A percentile compares a stretch with the other conserved stretches of the same genome.
phyloP scores from a whole-genome alignment of 2,329 filamentous ascomycete species.

The Rhytidhysteron rufulum region DNA sequence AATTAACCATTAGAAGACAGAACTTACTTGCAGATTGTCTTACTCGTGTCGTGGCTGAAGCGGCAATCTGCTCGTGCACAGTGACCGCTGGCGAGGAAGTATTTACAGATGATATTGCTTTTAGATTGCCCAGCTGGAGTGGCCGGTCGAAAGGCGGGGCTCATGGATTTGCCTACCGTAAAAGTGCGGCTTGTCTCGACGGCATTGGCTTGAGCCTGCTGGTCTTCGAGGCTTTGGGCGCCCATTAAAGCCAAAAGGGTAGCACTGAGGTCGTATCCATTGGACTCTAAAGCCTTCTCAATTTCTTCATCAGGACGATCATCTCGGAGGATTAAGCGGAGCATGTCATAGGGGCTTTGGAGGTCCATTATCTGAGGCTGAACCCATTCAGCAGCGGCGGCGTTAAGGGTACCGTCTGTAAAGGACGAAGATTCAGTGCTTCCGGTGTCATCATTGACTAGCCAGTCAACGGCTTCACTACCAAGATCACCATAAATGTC shows the following conservation, averaged over 20 bases:
- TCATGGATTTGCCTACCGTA: slow-evolving; percentile 86
- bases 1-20: no score
- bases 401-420: slow-evolving; percentile 68
- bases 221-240: slow-evolving; percentile 53
- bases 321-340: slow-evolving; percentile 89
- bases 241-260: slow-evolving; percentile 90
- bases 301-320: slow-evolving; percentile 91
- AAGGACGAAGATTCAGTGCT: slow-evolving; percentile 76
- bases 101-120: slow-evolving; percentile 91
- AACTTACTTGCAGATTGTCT: slow-evolving; percentile 95
- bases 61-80: slow-evolving; percentile 93
- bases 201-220: slow-evolving; percentile 43
- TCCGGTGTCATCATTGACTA: slow-evolving; percentile 81
- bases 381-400: slow-evolving; percentile 76
- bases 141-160: slow-evolving; percentile 64
- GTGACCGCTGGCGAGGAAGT: slow-evolving; percentile 92
- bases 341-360: slow-evolving; percentile 97
- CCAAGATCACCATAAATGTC: slow-evolving; percentile 90
- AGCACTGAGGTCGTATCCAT: slow-evolving; percentile 89
- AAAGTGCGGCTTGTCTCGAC: slow-evolving; percentile 60
- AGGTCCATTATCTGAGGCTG: slow-evolving; percentile 73
- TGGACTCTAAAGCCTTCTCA: slow-evolving; percentile 79
- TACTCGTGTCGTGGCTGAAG: slow-evolving; percentile 94
- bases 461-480: slow-evolving; percentile 93
- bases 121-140: slow-evolving; percentile 76